These are phyloP conservation scores for Ascochyta rabiei DNA, from an alignment of 2,329 filamentous ascomycete genomes.

Conservation along the genomic window DNA sequence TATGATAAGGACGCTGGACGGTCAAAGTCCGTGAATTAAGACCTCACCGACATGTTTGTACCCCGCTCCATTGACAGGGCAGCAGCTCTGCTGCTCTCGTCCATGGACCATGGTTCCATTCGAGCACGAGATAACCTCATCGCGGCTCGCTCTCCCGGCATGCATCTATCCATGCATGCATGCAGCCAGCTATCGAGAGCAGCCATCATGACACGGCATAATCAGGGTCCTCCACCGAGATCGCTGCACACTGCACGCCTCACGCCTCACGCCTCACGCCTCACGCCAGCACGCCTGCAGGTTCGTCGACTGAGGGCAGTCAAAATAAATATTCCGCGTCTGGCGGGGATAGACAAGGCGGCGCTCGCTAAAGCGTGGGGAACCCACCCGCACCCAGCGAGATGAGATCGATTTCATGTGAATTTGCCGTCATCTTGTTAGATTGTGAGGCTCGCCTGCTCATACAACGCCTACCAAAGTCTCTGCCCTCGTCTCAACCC, in stretches of 20 bases:
- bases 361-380: constrained; percentile 32
- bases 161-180: constrained; percentile 1
- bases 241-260: constrained; percentile 18
- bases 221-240: constrained; percentile 18
- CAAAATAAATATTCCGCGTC: constrained; percentile 16
- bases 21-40: constrained; percentile 19
- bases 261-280: too few species aligned
- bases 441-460: constrained; percentile 9
- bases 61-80: constrained; percentile 27
- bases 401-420: constrained; percentile 35
- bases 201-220: constrained; percentile 16
- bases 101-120: not conserved
- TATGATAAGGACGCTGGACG: constrained; percentile 32
- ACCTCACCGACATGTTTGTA: constrained; percentile 36
- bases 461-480: not conserved
- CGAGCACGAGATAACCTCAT: constrained; percentile 13
- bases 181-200: constrained; percentile 5
- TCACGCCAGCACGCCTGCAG: too few species aligned
- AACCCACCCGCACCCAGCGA: constrained; percentile 23
- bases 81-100: not conserved
- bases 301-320: constrained; percentile 10
- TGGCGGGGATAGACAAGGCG: constrained; percentile 18
- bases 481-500: constrained; percentile 1
- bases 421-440: constrained; percentile 28
- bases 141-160: constrained; percentile 11